Evolutionary conservation across 176 grass and related monocot species (phyloP).

Genomic region (Sorghum bicolor): DNA sequence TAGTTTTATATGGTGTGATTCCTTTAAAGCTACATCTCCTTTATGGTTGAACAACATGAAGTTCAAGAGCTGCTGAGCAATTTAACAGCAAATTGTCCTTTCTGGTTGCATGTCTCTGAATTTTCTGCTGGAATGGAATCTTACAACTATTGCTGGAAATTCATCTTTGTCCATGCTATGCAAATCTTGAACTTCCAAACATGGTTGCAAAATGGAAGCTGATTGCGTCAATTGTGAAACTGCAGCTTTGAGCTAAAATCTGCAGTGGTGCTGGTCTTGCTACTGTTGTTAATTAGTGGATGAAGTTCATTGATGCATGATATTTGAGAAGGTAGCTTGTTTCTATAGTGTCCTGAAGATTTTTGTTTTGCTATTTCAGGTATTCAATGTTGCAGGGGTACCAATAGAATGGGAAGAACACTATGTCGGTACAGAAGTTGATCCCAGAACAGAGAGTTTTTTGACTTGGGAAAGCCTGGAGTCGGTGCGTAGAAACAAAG

Average conservation of each 20-base stretch:
- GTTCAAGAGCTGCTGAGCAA: background rate
- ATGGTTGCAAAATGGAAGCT: background rate
- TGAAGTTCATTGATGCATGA: background rate
- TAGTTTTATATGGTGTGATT: background rate
- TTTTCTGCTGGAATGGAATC: background rate
- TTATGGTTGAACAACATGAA: background rate
- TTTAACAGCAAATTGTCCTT: background rate
- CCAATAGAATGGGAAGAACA: slow-evolving; percentile 97
- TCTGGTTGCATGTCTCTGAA: background rate
- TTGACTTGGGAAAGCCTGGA: slow-evolving; percentile 96
- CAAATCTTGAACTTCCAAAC: background rate
- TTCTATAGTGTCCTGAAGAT: background rate
- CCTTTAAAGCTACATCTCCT: background rate
- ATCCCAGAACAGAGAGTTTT: slow-evolving; percentile 95
- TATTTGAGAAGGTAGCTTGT: background rate
- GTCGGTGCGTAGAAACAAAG: slow-evolving; percentile 83
- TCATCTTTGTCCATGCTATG: background rate
- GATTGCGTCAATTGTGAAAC: background rate
- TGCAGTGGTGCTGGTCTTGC: background rate
- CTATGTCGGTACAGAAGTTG: slow-evolving; percentile 83
- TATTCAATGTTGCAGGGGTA: slow-evolving; percentile 78
- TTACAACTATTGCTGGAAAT: background rate
- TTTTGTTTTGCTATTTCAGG: slow-evolving; percentile 47
- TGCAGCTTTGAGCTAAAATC: background rate
- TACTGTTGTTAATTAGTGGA: slow-evolving; percentile 11